Percentiles rank a stretch among this genome's conserved stretches.
Conservation (phyloP, 2,329 filamentous ascomycete species). For the Epichloe gansuensis region DNA sequence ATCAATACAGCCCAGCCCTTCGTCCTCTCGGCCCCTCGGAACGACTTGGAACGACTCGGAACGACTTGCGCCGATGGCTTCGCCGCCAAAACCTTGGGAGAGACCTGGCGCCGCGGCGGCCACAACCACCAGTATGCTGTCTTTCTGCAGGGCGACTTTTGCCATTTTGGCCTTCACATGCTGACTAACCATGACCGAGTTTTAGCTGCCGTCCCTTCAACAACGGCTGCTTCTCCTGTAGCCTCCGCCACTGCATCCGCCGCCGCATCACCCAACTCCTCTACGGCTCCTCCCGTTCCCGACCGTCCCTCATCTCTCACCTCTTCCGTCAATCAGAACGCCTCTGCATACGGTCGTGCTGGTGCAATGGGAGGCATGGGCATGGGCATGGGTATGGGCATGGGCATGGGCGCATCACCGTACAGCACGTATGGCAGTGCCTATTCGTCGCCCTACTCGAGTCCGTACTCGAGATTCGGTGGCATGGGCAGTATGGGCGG, state of each 20-base stretch:
- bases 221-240: conserved; percentile 15
- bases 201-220: conserved; percentile 20
- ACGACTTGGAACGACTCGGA: no score
- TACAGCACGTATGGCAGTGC: conserved; percentile 28
- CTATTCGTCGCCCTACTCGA: conserved; percentile 28
- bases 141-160: background rate
- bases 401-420: conserved; percentile 36
- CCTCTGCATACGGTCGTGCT: conserved; percentile 59
- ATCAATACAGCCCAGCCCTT: background rate
- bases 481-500: conserved; percentile 23
- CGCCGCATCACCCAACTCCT: conserved; percentile 23
- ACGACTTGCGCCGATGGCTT: conserved; percentile 39
- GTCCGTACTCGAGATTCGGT: conserved; percentile 35
- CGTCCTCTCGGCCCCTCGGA: background rate
- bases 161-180: conserved; percentile 10
- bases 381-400: conserved; percentile 30
- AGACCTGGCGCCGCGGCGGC: conserved; percentile 49
- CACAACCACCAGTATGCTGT: conserved; percentile 32
- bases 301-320: conserved; percentile 68
- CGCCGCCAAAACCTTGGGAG: conserved; percentile 97
- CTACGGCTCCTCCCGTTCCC: conserved; percentile 57
- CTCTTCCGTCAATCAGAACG: conserved; percentile 75
- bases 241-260: conserved; percentile 22
- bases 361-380: conserved; percentile 23
- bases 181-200: conserved; percentile 13